These are phyloP conservation scores for Torulaspora indica DNA, from an alignment of 805 yeast genomes.

Conservation along the genomic window DNA sequence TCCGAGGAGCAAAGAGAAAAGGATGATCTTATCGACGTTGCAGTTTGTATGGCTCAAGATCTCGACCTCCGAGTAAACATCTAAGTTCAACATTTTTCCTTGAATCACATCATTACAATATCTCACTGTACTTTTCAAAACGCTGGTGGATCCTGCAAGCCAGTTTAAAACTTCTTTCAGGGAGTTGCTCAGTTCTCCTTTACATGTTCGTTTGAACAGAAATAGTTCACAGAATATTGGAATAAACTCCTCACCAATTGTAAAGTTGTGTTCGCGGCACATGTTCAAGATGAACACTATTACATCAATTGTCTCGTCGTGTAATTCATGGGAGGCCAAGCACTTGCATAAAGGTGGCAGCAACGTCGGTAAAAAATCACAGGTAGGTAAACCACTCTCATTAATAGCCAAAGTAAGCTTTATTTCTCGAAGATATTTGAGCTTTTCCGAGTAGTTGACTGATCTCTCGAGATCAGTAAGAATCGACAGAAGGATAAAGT, in stretches of 20 bases:
- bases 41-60: conserved; percentile 10
- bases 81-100: conserved; percentile 7
- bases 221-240: conserved; percentile 17
- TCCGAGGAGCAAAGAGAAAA: conserved; percentile 21
- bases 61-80: conserved; percentile 14
- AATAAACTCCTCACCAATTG: conserved; percentile 14
- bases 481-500: conserved; percentile 19
- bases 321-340: conserved; percentile 12
- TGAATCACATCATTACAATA: conserved; percentile 16
- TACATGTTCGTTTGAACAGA: background rate
- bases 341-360: conserved; percentile 12
- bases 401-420: conserved; percentile 17
- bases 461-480: conserved; percentile 20
- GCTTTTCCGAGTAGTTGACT: conserved; percentile 6
- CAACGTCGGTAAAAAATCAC: conserved; percentile 7
- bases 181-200: background rate
- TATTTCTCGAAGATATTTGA: conserved; percentile 20
- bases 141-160: background rate
- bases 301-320: conserved; percentile 17
- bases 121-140: conserved; percentile 11
- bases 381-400: conserved; percentile 7
- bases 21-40: conserved; percentile 7
- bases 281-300: conserved; percentile 11
- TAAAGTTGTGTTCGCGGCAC: conserved; percentile 1
- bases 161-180: conserved; percentile 5